A percentile compares a stretch with the other conserved stretches of the same genome.
These are phyloP conservation scores for Torulaspora franciscae DNA, from an alignment of 805 yeast species.

Conservation along the genomic window DNA sequence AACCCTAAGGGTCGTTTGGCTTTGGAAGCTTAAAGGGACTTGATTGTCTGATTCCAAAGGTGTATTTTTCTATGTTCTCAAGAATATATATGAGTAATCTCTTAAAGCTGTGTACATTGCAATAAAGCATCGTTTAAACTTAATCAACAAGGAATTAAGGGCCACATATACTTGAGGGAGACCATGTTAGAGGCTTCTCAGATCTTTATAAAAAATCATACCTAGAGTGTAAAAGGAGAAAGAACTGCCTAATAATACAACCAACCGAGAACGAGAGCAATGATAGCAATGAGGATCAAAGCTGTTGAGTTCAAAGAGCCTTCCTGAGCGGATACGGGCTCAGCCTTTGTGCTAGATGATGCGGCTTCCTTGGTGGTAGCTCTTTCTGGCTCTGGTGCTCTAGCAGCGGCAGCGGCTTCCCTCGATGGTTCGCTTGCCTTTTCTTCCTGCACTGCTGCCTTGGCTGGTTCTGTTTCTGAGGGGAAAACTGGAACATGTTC, in stretches of 20 bases:
- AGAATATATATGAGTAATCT: conserved; percentile 10
- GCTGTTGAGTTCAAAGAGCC: conserved; percentile 54
- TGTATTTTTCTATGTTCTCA: conserved; percentile 9
- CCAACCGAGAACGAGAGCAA: conserved; percentile 64
- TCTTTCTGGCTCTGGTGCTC: conserved; percentile 40
- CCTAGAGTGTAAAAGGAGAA: not conserved
- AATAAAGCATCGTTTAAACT: conserved; percentile 8
- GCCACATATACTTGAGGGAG: not conserved
- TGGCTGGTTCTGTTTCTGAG: conserved; percentile 12
- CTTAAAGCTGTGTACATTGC: conserved; percentile 16
- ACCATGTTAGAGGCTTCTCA: too few relatives aligned
- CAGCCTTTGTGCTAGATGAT: conserved; percentile 38
- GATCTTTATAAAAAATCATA: conserved; percentile 2
- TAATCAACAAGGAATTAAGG: not conserved
- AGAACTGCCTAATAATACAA: conserved; percentile 46
- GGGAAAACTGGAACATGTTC: conserved; percentile 23
- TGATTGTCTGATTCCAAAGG: conserved; percentile 5
- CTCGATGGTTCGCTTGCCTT: conserved; percentile 3
- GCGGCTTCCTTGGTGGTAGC: conserved; percentile 30
- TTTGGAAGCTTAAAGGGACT: conserved; percentile 76
- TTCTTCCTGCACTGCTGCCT: conserved; percentile 7
- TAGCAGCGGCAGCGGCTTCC: conserved; percentile 27
- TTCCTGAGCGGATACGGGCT: conserved; percentile 25
- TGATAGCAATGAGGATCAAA: conserved; percentile 48
- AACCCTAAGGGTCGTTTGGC: conserved; percentile 98